Evolutionary conservation across 805 yeast species (phyloP).

Genomic region (Candida oleophila): DNA sequence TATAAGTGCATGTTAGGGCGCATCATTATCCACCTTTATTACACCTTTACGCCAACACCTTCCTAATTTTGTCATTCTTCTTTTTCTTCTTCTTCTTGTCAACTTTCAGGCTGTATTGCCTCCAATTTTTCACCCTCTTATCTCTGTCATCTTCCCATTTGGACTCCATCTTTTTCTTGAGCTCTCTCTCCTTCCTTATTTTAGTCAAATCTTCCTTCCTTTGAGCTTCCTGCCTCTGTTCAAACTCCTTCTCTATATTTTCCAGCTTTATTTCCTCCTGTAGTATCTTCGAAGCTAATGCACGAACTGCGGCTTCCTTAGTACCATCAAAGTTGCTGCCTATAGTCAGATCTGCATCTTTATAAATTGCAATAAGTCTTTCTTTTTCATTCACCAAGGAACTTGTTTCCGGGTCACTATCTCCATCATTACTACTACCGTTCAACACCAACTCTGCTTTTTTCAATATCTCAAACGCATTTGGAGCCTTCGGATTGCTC

Average conservation of each 20-base stretch:
- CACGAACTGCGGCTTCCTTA: conserved; percentile 23
- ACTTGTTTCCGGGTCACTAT: not conserved
- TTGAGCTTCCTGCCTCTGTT: conserved; percentile 28
- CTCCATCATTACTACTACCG: not conserved
- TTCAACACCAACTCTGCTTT: conserved; percentile 46
- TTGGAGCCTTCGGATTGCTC: conserved; percentile 53
- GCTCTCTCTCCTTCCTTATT: conserved; percentile 39
- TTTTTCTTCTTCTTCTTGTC: conserved; percentile 47
- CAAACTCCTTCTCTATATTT: conserved; percentile 23
- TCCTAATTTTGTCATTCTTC: conserved; percentile 22
- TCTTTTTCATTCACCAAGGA: conserved; percentile 15
- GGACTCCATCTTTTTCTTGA: conserved; percentile 41
- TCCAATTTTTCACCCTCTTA: conserved; percentile 58
- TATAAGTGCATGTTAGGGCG: no score
- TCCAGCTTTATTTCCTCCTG: conserved; percentile 33
- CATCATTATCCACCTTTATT: no score
- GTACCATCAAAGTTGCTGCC: not conserved
- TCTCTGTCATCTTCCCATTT: conserved; percentile 66
- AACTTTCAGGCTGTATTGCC: conserved; percentile 44
- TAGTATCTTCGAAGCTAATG: conserved; percentile 43
- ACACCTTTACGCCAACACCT: conserved; percentile 44
- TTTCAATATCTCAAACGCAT: conserved; percentile 60
- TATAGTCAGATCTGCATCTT: conserved; percentile 13
- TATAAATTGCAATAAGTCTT: conserved; percentile 29
- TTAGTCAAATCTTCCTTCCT: conserved; percentile 23